Base-by-base conservation (phyloP, 2,329 filamentous ascomycete species). In the Ophiostoma himal-ulmi region DNA sequence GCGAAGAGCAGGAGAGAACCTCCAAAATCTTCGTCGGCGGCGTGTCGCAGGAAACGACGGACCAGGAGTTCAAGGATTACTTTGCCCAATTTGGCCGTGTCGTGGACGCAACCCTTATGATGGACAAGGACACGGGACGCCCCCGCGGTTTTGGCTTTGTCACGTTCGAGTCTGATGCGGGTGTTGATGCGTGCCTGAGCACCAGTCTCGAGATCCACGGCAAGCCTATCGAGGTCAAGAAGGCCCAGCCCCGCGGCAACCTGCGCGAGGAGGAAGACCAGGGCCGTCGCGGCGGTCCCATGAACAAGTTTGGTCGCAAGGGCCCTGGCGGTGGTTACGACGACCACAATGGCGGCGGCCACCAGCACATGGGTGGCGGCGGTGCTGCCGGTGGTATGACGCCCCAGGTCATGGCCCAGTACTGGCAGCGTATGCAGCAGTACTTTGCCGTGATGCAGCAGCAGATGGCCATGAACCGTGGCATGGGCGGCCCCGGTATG, bases 21-120 rank as follows among this genome's bases (percentile, higher is more conserved):
- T 95, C 92, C 81, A 99, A 99, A 81, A 99, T 99, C 75, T 99
- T 99, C 76, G 95, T 99, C 30, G 95, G 95, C 41, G 95, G 95
- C 77, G 95, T 99, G 70, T 96, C 92, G 79, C 95, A 98, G 81
- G 95, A 99, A 77, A 95, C 94, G 0, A 97, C 93, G 0, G 95
- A 99, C 77, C 90, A 94, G 73, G 93, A 98, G 78, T 99, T 99
- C 79, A 93, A 93, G 77, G 90, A 95, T 72, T 99, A 97, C 81
- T 99, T 99, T 82, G 93, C 91, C 77, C 92, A 97, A 77, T 99
- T 98, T 76, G 95, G 95, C 37, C 90, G 94, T 72, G 95, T 99
- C 26, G 90, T 99, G 54, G 95, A 99, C 81, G 95, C 95, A 1
- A 99, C 95, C 0, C 88, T 99, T 2, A 99, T 99, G 95, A 99